Evolutionary conservation across 2,329 filamentous ascomycete species (phyloP).

Genomic region (Aspergillus fijiensis): DNA sequence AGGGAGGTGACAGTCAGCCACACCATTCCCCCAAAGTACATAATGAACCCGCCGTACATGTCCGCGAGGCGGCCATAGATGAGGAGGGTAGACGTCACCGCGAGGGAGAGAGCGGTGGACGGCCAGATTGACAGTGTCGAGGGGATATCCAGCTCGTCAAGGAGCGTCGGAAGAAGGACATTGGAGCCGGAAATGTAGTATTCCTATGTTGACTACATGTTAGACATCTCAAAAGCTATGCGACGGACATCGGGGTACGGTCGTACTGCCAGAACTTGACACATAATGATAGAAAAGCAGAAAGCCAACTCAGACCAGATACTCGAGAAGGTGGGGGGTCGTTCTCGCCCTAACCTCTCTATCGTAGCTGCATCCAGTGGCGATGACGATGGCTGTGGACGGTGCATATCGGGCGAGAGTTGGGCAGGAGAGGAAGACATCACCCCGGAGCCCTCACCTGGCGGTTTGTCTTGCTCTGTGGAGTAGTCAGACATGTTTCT

Average conservation of each 20-base stretch:
- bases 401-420: too few species aligned
- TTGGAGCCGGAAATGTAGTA: slow-evolving; percentile 77
- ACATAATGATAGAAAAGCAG: slow-evolving; percentile 61
- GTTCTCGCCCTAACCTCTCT: too few species aligned
- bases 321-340: too few species aligned
- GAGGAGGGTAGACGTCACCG: slow-evolving; percentile 49
- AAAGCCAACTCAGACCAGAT: slow-evolving; percentile 56
- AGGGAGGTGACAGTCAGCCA: slow-evolving; percentile 70
- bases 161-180: slow-evolving; percentile 65
- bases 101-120: slow-evolving; percentile 52
- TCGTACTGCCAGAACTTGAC: slow-evolving; percentile 61
- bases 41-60: slow-evolving; percentile 62
- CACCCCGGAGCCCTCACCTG: too few species aligned
- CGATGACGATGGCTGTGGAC: too few species aligned
- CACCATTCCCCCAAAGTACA: slow-evolving; percentile 61
- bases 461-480: too few species aligned
- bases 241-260: background rate
- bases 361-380: too few species aligned
- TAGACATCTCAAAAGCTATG: background rate
- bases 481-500: too few species aligned
- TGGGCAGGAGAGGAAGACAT: too few species aligned
- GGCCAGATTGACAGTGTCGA: slow-evolving; percentile 61
- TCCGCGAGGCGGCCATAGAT: slow-evolving; percentile 58
- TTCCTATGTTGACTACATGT: slow-evolving; percentile 48
- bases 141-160: slow-evolving; percentile 63